Conservation (phyloP, 805 yeast genomes). For the Saturnispora ahearnii region DNA sequence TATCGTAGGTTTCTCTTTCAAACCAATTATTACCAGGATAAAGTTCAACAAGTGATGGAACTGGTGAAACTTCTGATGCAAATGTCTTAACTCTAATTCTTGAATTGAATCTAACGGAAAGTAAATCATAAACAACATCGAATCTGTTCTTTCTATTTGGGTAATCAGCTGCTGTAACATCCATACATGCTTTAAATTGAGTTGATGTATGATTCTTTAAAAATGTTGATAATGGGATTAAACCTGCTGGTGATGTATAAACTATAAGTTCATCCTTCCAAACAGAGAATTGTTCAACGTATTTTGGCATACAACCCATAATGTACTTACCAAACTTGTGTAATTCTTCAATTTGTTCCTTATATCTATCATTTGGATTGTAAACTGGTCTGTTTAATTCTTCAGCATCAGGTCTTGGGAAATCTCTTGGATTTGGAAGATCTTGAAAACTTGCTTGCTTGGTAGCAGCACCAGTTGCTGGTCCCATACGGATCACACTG, state of each 20-base stretch:
- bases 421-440: constrained; percentile 27
- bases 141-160: constrained; percentile 79
- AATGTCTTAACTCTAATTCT: constrained; percentile 84
- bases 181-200: constrained; percentile 71
- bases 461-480: constrained; percentile 8
- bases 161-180: constrained; percentile 80
- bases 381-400: constrained; percentile 41
- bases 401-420: constrained; percentile 27
- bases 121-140: constrained; percentile 76
- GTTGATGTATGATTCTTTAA: constrained; percentile 71
- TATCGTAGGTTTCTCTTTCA: constrained; percentile 82
- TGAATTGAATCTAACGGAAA: constrained; percentile 76
- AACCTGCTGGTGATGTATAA: constrained; percentile 65
- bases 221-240: constrained; percentile 62
- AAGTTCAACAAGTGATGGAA: constrained; percentile 66
- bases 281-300: constrained; percentile 72
- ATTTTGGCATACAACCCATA: constrained; percentile 72
- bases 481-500: constrained; percentile 1
- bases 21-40: constrained; percentile 84
- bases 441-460: constrained; percentile 18
- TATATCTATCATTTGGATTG: constrained; percentile 72
- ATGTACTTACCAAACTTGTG: constrained; percentile 77
- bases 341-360: constrained; percentile 56
- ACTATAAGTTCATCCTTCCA: constrained; percentile 85
- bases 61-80: constrained; percentile 74